Conservation (phyloP, 1,284 basidiomycete species). For the Coriolopsis trogii region DNA sequence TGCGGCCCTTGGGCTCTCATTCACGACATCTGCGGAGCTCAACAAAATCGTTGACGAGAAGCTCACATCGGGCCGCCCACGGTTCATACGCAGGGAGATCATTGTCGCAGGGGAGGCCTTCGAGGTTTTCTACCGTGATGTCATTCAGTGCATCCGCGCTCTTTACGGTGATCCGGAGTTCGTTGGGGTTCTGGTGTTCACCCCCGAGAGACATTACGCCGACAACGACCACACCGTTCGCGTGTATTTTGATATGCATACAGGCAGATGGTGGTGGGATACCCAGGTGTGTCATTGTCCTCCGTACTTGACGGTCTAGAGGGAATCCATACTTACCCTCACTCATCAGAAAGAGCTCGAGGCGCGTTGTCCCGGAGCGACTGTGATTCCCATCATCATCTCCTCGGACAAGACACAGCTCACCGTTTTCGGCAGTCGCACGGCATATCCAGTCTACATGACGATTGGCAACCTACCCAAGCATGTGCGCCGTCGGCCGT, state of each 20-base stretch:
- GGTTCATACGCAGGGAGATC: conserved; percentile 26
- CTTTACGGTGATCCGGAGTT: conserved; percentile 21
- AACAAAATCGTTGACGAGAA: conserved; percentile 36
- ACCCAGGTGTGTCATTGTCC: conserved; percentile 40
- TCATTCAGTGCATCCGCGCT: conserved; percentile 30
- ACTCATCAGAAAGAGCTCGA: conserved; percentile 22
- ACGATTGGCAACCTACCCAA: conserved; percentile 42
- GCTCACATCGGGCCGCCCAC: conserved; percentile 28
- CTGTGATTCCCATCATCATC: conserved; percentile 42
- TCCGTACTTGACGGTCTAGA: conserved; percentile 44
- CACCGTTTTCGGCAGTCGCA: conserved; percentile 38
- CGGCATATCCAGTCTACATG: conserved; percentile 42
- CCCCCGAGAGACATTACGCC: conserved; percentile 37
- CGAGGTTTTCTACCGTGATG: conserved; percentile 33
- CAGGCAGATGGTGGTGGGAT: conserved; percentile 41
- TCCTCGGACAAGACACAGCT: conserved; percentile 43
- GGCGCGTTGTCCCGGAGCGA: conserved; percentile 37
- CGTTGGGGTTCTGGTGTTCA: conserved; percentile 23
- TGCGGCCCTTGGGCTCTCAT: conserved; percentile 32
- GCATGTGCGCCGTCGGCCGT: conserved; percentile 36
- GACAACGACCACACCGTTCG: conserved; percentile 23
- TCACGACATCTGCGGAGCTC: conserved; percentile 31
- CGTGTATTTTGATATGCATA: conserved; percentile 32
- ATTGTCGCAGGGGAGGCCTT: conserved; percentile 26
- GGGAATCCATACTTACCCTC: conserved; percentile 24